Conservation (phyloP, 495 filamentous ascomycete species). For the Endocarpon pusillum region DNA sequence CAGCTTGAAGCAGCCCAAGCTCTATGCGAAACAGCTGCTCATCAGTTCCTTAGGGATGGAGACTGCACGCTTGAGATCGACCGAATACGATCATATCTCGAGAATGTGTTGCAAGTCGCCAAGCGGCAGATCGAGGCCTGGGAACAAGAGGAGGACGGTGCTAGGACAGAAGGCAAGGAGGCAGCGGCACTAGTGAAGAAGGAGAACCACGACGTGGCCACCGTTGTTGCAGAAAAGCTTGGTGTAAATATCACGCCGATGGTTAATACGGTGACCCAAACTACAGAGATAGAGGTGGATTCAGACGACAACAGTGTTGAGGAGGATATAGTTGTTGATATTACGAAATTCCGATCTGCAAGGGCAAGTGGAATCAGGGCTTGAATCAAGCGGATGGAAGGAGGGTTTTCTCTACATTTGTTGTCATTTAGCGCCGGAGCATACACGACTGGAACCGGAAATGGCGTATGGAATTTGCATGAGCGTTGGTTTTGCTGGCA, state of each 20-base stretch:
- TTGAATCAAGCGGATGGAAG: no score
- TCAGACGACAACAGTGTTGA: conserved; percentile 23
- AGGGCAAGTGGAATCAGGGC: conserved; percentile 10
- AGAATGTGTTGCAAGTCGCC: conserved; percentile 22
- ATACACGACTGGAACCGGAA: no score
- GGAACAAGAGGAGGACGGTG: conserved; percentile 10
- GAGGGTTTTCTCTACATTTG: no score
- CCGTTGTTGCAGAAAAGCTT: conserved; percentile 9
- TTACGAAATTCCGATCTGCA: conserved; percentile 24
- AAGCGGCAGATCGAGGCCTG: conserved; percentile 25
- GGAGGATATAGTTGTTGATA: conserved; percentile 24
- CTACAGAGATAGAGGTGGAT: conserved; percentile 17
- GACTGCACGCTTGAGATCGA: conserved; percentile 59
- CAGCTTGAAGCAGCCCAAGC: conserved; percentile 60
- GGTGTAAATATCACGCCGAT: conserved; percentile 3
- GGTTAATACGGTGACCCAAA: conserved; percentile 5
- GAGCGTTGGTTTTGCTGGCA: no score
- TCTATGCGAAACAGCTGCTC: conserved; percentile 69
- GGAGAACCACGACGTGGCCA: neutral
- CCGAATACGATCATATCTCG: conserved; percentile 42
- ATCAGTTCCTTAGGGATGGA: conserved; percentile 71
- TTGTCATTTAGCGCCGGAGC: no score
- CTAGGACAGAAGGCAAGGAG: conserved; percentile 6
- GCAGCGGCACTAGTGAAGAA: conserved; percentile 3
- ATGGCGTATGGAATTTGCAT: no score